Evolutionary conservation across 768 basidiomycete species (phyloP).

Genomic region (Dictyophora rubrovolvata): DNA sequence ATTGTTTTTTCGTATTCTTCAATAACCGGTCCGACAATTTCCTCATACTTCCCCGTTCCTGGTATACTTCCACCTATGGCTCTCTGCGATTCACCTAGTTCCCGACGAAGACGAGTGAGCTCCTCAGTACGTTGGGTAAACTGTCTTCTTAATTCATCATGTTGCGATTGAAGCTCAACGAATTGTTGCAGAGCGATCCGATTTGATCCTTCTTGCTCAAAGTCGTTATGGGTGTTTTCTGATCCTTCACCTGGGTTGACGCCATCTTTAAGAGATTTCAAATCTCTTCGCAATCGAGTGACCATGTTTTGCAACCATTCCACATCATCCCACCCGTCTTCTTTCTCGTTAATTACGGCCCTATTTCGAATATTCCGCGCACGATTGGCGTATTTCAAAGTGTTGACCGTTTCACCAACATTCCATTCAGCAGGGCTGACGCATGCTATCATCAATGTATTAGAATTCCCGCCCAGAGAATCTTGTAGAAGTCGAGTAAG

Average conservation of each 20-base stretch:
- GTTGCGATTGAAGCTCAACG: conserved; percentile 76
- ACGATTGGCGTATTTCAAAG: conserved; percentile 93
- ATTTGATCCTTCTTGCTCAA: conserved; percentile 36
- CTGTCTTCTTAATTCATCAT: conserved; percentile 72
- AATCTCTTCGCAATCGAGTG: conserved; percentile 73
- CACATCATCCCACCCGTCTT: conserved; percentile 97
- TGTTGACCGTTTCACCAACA: conserved; percentile 85
- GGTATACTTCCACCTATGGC: conserved; percentile 50
- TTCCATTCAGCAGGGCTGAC: conserved; percentile 96
- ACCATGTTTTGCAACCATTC: conserved; percentile 92
- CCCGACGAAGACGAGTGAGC: conserved; percentile 66
- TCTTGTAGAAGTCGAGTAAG: conserved; percentile 94
- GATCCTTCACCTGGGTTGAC: conserved; percentile 20
- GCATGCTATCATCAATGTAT: conserved; percentile 98
- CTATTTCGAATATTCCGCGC: conserved; percentile 96
- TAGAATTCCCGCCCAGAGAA: conserved; percentile 93
- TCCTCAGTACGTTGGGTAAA: conserved; percentile 86
- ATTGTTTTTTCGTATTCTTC: conserved; percentile 99
- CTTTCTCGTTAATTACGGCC: conserved; percentile 84
- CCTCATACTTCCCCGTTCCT: conserved; percentile 74
- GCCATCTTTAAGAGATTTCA: conserved; percentile 71
- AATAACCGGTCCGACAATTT: conserved; percentile 94
- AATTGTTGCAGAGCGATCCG: conserved; percentile 74
- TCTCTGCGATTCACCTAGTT: conserved; percentile 68
- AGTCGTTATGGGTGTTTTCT: conserved; percentile 16